These are phyloP conservation scores for Ciborinia camelliae DNA, from an alignment of 2,329 filamentous ascomycete species.

Conservation along the genomic window DNA sequence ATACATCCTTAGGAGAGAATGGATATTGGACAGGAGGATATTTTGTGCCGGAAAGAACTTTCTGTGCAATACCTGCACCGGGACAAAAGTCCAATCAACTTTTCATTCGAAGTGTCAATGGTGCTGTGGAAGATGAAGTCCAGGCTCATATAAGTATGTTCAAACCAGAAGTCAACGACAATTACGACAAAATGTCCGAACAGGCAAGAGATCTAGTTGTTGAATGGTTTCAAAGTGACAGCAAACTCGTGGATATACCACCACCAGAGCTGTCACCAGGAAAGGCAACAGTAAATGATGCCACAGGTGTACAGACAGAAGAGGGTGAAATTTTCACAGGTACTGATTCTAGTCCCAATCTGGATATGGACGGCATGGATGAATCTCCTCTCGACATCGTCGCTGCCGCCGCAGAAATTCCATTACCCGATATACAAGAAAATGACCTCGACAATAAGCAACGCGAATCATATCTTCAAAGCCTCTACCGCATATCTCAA, in stretches of 20 bases:
- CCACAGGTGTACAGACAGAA: not conserved
- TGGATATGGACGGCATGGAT: slow-evolving; percentile 4
- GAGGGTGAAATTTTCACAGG: not conserved
- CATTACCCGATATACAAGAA: slow-evolving; percentile 16
- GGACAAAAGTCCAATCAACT: slow-evolving; percentile 20
- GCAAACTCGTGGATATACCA: slow-evolving; percentile 8
- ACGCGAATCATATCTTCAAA: slow-evolving; percentile 19
- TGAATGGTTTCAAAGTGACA: slow-evolving; percentile 23
- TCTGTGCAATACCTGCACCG: slow-evolving; percentile 64
- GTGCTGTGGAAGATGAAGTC: slow-evolving; percentile 31
- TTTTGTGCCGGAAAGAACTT: slow-evolving; percentile 68
- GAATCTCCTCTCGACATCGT: slow-evolving; percentile 17
- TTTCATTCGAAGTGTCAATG: slow-evolving; percentile 27
- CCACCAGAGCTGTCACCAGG: slow-evolving; percentile 1
- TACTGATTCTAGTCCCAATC: not conserved
- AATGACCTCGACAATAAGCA: slow-evolving; percentile 15
- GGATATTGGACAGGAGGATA: slow-evolving; percentile 59
- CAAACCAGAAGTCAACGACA: slow-evolving; percentile 26
- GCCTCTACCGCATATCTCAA: slow-evolving; percentile 14
- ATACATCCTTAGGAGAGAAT: slow-evolving; percentile 71
- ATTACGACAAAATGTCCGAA: slow-evolving; percentile 28
- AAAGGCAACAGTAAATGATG: not conserved
- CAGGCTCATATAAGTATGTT: slow-evolving; percentile 35
- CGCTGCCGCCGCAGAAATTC: slow-evolving; percentile 11
- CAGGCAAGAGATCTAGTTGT: slow-evolving; percentile 22